Evolutionary conservation across 352 stramenopile species (phyloP), one percentile per base, ranked within the genome.

Genomic region (Bremia lactucae): DNA sequence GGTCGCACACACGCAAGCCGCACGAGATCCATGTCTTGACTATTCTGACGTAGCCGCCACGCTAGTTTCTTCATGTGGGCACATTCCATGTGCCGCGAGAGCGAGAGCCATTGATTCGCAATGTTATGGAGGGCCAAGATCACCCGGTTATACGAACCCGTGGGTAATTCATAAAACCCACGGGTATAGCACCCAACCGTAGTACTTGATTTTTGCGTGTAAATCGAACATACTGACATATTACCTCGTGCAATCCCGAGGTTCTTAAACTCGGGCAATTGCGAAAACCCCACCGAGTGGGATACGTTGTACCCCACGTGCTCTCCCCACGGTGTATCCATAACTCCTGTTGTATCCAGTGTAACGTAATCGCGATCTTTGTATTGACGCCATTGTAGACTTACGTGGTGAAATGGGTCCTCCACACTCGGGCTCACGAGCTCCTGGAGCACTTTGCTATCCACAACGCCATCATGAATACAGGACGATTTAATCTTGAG

Each of bases 201-300:
- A 36, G 52, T 39, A 18, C 48, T 51, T 16, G 29, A 28, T 8
- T 61, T 63, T 25, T 68, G 55, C 2, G 55, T 56, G 33, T 65
- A 68, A 11, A 70, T 47, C 24, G 56, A 58, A 16, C 60, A 70
- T 36, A 66, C 48, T 0, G 57, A 71, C 38, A 71, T 64, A 38
- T 65, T 62, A 40, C 49, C 57, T 38, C 62, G 53, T 9, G 44
- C 33, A 16, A 71, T 59, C 22, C 45, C 55, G 8, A 56, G 48
- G 2, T 58, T 38, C 2, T 47, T 53, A 25, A 71, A 62, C 6
- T 45, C 36, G 19, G 53, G 62, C 2, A 68, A 35, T 20, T 64
- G 48, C n/a, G 46, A 43, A 31, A 70, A 55, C 4, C 57, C 57
- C 0, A 70, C 47, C 14, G 55, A 70, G 42, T 70, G 55, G 2